Evolutionary conservation across 1,284 basidiomycete species (phyloP).

Genomic region (Uromyces viciae-fabae): DNA sequence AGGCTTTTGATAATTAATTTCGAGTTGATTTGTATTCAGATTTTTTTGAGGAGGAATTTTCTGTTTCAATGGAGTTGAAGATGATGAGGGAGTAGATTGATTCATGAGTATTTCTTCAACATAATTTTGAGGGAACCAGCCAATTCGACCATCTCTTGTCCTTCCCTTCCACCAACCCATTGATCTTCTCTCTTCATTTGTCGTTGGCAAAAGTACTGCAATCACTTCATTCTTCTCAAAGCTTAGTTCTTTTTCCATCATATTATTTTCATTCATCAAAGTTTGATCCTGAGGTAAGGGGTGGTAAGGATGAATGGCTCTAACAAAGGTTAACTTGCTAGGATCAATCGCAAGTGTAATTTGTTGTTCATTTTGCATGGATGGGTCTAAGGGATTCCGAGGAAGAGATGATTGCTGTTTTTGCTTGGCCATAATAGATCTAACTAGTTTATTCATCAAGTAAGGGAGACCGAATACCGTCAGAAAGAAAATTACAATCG

Average conservation of each 20-base stretch:
- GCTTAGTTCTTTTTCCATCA: conserved; percentile 72
- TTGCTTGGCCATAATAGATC: conserved; percentile 63
- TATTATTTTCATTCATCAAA: conserved; percentile 48
- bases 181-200: conserved; percentile 70
- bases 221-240: conserved; percentile 90
- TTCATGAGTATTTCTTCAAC: conserved; percentile 58
- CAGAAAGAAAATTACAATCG: conserved; percentile 87
- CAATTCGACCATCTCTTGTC: conserved; percentile 85
- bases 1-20: neutral
- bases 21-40: neutral
- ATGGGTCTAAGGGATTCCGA: conserved; percentile 65
- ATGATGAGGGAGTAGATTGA: neutral
- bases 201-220: conserved; percentile 71
- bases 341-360: conserved; percentile 57
- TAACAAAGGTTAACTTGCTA: conserved; percentile 73
- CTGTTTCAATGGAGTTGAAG: neutral
- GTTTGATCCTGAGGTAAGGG: conserved; percentile 38
- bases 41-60: neutral
- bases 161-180: conserved; percentile 95
- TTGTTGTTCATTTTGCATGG: conserved; percentile 56
- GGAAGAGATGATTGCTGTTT: conserved; percentile 46
- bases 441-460: conserved; percentile 85
- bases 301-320: conserved; percentile 75
- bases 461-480: conserved; percentile 93
- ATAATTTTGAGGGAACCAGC: conserved; percentile 94